Evolutionary conservation across 768 basidiomycete genomes (phyloP).

Genomic region (Lactarius trivialis): DNA sequence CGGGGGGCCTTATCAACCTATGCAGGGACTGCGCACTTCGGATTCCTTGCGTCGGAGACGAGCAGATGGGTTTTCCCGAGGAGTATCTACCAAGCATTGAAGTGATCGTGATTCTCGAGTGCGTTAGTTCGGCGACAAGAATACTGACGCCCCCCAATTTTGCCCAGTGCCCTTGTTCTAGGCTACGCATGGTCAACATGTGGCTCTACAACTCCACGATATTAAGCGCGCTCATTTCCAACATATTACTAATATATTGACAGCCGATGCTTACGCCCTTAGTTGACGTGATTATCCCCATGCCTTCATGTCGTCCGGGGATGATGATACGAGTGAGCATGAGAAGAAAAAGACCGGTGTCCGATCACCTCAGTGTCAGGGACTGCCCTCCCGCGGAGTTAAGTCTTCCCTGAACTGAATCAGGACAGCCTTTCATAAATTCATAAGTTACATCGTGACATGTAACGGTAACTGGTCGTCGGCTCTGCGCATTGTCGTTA

Average conservation of each 20-base stretch:
- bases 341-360: background rate
- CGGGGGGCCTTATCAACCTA: slow-evolving; percentile 20
- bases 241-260: background rate
- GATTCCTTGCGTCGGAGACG: slow-evolving; percentile 17
- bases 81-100: background rate
- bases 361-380: slow-evolving; percentile 16
- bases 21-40: slow-evolving; percentile 15
- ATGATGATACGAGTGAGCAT: background rate
- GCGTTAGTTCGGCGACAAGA: background rate
- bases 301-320: background rate
- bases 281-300: slow-evolving; percentile 15
- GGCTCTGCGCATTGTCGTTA: slow-evolving; percentile 9
- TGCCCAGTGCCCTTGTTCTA: slow-evolving; percentile 9
- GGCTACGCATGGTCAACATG: background rate
- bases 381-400: slow-evolving; percentile 12
- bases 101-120: slow-evolving; percentile 6
- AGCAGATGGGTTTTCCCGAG: slow-evolving; percentile 18
- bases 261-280: background rate
- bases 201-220: background rate
- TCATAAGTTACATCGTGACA: background rate
- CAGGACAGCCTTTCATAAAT: background rate
- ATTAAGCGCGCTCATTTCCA: background rate
- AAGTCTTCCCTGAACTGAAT: background rate
- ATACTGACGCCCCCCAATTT: slow-evolving; percentile 1
- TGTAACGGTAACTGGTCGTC: slow-evolving; percentile 2